phyloP scores from a whole-genome alignment of 2,329 filamentous ascomycete species.

The Fusarium sp. region DNA sequence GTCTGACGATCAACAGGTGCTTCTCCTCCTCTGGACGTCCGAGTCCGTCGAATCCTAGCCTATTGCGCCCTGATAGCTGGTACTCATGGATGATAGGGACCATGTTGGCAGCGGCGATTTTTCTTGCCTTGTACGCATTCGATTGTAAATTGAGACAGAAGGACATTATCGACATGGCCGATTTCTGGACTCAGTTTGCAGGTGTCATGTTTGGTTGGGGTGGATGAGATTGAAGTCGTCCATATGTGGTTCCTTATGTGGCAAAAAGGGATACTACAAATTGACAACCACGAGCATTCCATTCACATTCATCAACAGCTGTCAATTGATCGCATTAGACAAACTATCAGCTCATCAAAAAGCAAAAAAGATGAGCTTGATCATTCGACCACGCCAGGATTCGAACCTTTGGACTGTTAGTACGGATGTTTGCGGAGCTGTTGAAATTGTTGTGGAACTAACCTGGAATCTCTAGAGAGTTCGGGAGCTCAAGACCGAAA shows the following conservation, averaged over 20 bases:
- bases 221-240: background rate
- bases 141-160: background rate
- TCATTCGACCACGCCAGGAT: conserved; percentile 2
- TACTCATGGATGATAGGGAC: background rate
- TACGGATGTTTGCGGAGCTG: background rate
- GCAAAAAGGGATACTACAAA: background rate
- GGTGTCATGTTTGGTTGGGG: background rate
- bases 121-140: background rate
- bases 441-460: background rate
- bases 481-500: background rate
- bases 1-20: background rate
- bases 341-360: background rate
- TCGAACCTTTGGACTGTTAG: background rate
- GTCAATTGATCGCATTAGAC: background rate
- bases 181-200: background rate
- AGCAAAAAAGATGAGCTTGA: conserved; percentile 1
- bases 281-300: background rate
- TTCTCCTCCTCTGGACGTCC: background rate
- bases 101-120: background rate
- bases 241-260: no score
- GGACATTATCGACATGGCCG: background rate
- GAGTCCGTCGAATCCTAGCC: background rate
- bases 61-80: background rate
- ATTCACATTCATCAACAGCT: background rate
- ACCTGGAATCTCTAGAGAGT: conserved; percentile 1